Evolutionary conservation across 169 alveolate genomes (phyloP).

Genomic region (Theileria annulata): DNA sequence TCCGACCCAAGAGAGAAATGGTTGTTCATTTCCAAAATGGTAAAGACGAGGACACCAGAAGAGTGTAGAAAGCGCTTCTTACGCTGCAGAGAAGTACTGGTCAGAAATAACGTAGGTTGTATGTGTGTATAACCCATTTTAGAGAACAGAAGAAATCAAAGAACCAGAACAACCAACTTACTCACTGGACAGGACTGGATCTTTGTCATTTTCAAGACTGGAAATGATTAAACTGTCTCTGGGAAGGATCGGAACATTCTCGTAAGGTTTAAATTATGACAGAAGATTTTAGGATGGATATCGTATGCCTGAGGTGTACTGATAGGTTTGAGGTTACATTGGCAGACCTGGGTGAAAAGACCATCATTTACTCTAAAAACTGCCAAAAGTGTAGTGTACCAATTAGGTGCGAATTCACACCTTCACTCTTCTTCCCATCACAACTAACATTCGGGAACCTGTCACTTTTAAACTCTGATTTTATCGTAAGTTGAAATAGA

Average conservation of each 20-base stretch:
- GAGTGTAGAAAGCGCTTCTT: constrained; percentile 60
- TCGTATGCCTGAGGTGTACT: constrained; percentile 44
- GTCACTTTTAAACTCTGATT: constrained; percentile 34
- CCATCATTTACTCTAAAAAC: background rate
- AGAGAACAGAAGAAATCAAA: constrained; percentile 16
- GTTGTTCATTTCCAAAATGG: constrained; percentile 46
- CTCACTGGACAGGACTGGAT: constrained; percentile 35
- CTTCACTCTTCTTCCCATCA: constrained; percentile 34
- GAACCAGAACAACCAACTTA: constrained; percentile 22
- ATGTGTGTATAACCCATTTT: too few species aligned
- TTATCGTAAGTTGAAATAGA: constrained; percentile 1
- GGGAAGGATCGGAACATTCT: constrained; percentile 27
- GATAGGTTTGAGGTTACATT: constrained; percentile 31
- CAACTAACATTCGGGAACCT: constrained; percentile 38
- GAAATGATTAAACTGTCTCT: constrained; percentile 50
- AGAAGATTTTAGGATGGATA: constrained; percentile 8
- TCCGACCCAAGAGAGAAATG: constrained; percentile 46
- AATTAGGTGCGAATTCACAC: constrained; percentile 43
- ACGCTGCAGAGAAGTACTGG: constrained; percentile 51
- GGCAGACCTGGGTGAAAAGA: constrained; percentile 33
- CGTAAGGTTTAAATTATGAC: constrained; percentile 9
- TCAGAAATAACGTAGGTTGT: constrained; percentile 37
- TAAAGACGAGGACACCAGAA: constrained; percentile 66
- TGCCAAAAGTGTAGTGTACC: constrained; percentile 50
- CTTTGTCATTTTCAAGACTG: constrained; percentile 28